Base-by-base conservation (phyloP, 225 moss, liverwort and hornwort genomes). In the Antitrichia curtipendula region DNA sequence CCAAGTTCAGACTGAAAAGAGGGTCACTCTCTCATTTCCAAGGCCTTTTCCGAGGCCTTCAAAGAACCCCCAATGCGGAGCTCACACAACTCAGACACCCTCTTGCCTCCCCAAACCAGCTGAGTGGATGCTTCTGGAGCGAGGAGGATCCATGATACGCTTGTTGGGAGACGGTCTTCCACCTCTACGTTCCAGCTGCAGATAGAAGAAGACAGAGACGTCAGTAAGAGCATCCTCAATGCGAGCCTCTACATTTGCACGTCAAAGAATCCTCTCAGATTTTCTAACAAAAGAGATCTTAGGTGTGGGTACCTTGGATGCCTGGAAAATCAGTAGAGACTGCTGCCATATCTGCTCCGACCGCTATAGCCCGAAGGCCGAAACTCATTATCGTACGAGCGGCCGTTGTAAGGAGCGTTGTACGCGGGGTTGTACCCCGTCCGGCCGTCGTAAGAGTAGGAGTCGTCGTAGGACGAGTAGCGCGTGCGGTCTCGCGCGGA, bases 311-410 rank as follows among this genome's bases (percentile, higher is more conserved):
- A 85, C 85, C 85, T 76, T 23, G 1, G 5, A 11, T 17, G 58
- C 12, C 32, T 45, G 36, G 72, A 3, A 32, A 45, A 34, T 91
- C 47, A 93, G 69, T 89, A 90, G 64, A 54, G 90, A 49, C 17
- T 71, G 52, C 84, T 85, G 78, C 83, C 75, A 57, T 87, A 85
- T 22, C 68, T 11, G 78, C 80, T 82, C 68, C 82, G 60, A 50
- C 88, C 71, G 60, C 87, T 60, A 61, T 93, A 93, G 69, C 91
- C 25, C 8, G 88, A 78, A 41, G 91, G 93, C 16, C 86, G 91
- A 72, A 93, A 93, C 89, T 93, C 93, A 41, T 91, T 93, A 64
- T 93, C 93, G 22, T 90, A 93, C 9, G 93, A 93, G 12, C 93
- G 75, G 58, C 93, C 93, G 52, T 91, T 93, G 68, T 93, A 93